Percentiles rank a stretch among this genome's conserved stretches.
These are phyloP conservation scores for Leishmania martiniquensis DNA, from an alignment of 208 protist species.

Conservation along the genomic window DNA sequence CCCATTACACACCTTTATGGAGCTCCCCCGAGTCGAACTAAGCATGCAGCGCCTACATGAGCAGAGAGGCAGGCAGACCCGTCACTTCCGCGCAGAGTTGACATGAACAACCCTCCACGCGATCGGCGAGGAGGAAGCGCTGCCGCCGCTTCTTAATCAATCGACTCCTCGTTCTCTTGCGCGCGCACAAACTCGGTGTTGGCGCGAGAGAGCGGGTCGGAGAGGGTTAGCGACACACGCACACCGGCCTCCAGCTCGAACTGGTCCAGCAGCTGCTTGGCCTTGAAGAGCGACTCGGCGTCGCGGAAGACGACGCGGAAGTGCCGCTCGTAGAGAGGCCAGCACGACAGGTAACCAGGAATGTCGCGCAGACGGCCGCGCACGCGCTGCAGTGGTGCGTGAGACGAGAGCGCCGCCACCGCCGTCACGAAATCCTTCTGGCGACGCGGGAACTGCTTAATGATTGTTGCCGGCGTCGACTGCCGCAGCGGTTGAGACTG, in stretches of 20 bases:
- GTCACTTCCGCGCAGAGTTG: not conserved
- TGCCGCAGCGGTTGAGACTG: not conserved
- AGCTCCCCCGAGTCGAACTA: slow-evolving; percentile 3
- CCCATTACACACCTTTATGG: not conserved
- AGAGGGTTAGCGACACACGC: slow-evolving; percentile 66
- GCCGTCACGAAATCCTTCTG: slow-evolving; percentile 78
- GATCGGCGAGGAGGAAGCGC: not conserved
- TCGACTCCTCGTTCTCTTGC: slow-evolving; percentile 30
- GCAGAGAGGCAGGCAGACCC: not conserved
- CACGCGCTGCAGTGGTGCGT: slow-evolving; percentile 43
- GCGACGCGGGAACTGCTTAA: slow-evolving; percentile 39
- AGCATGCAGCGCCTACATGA: not conserved
- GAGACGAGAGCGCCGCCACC: slow-evolving; percentile 46
- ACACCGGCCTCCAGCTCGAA: slow-evolving; percentile 68
- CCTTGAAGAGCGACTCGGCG: slow-evolving; percentile 66
- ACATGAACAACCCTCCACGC: not conserved
- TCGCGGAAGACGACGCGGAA: slow-evolving; percentile 79
- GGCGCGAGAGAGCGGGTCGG: slow-evolving; percentile 41
- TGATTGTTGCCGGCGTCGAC: slow-evolving; percentile 7
- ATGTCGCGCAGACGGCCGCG: slow-evolving; percentile 53
- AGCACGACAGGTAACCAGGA: slow-evolving; percentile 74
- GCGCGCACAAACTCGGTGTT: slow-evolving; percentile 48
- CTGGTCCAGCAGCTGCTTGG: slow-evolving; percentile 86
- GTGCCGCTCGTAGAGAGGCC: slow-evolving; percentile 51
- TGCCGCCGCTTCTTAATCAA: not conserved